phyloP scores from a whole-genome alignment of 495 filamentous ascomycete species.

The Ramalina peruviana region DNA sequence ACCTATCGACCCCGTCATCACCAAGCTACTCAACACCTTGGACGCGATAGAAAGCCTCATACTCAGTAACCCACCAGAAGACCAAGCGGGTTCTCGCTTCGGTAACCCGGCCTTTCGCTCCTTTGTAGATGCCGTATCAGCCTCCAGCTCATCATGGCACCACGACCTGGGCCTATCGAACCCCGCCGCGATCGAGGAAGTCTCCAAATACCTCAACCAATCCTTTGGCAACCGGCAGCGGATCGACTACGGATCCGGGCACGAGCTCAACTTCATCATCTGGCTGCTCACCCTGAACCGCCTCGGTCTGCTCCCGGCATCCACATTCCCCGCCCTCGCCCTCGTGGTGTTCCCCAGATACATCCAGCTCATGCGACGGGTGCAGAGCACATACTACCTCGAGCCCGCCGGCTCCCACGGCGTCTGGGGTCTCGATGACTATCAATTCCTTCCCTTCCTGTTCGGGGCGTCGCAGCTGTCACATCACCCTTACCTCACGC shows the following conservation, averaged over 20 bases:
- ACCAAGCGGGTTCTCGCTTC: conserved; percentile 79
- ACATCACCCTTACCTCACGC: conserved; percentile 75
- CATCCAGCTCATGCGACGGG: conserved; percentile 62
- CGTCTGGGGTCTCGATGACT: conserved; percentile 94
- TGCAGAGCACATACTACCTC: conserved; percentile 86
- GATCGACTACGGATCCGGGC: conserved; percentile 95
- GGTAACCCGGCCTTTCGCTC: conserved; percentile 83
- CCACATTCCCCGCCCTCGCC: conserved; percentile 58
- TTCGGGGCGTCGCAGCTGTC: conserved; percentile 89
- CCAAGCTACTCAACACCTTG: conserved; percentile 56
- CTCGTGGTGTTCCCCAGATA: conserved; percentile 69
- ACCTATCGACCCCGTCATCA: conserved; percentile 40
- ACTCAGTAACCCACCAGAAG: conserved; percentile 56
- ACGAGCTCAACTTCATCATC: conserved; percentile 91
- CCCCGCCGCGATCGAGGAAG: conserved; percentile 46
- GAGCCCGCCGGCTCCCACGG: conserved; percentile 93
- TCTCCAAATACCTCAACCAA: conserved; percentile 65
- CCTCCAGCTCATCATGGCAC: conserved; percentile 30
- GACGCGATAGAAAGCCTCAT: conserved; percentile 49
- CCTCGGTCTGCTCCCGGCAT: conserved; percentile 44
- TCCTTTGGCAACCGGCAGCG: conserved; percentile 72
- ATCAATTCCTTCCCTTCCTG: conserved; percentile 92
- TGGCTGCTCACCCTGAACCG: conserved; percentile 87
- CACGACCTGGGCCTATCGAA: conserved; percentile 11
- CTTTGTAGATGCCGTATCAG: conserved; percentile 62